Conservation (phyloP, 495 filamentous ascomycete species). For the Staphylotrichum longicolle region DNA sequence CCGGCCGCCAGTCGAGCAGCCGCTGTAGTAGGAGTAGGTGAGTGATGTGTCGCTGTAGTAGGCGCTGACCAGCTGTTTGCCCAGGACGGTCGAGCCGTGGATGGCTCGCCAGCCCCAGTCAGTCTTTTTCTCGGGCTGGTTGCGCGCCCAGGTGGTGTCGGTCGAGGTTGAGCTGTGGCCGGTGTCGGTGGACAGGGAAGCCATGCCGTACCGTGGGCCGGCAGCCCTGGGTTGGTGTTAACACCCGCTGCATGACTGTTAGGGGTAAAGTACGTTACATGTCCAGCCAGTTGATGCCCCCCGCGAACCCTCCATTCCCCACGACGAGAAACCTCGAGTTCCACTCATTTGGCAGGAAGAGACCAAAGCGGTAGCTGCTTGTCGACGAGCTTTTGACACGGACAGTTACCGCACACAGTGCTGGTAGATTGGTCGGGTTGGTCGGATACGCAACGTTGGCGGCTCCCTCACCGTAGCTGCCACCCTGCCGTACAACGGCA, state of each 20-base stretch:
- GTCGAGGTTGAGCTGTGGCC: conserved; percentile 49
- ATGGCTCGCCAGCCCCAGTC: conserved; percentile 54
- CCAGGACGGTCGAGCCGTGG: conserved; percentile 43
- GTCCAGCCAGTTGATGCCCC: conserved; percentile 51
- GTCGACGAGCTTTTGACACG: conserved; percentile 43
- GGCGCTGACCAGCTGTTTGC: conserved; percentile 13
- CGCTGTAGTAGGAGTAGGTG: conserved; percentile 48
- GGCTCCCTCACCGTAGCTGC: conserved; percentile 38
- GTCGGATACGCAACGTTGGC: conserved; percentile 45
- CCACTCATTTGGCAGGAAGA: conserved; percentile 53
- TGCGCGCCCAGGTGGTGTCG: conserved; percentile 50
- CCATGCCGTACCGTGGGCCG: conserved; percentile 44
- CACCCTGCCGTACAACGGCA: conserved; percentile 32
- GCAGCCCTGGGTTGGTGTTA: conserved; percentile 11
- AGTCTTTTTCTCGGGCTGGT: conserved; percentile 37
- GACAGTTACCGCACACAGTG: conserved; percentile 49
- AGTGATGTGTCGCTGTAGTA: conserved; percentile 36
- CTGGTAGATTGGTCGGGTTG: conserved; percentile 46
- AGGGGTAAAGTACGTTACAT: conserved; percentile 30
- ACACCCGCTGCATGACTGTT: neutral
- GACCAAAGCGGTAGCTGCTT: conserved; percentile 48
- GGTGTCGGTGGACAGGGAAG: conserved; percentile 55
- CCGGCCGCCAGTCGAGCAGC: conserved; percentile 56
- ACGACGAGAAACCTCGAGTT: conserved; percentile 43
- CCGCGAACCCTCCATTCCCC: conserved; percentile 49